Evolutionary conservation across 1,284 basidiomycete species (phyloP).

Genomic region (Crocinoboletus sp.): DNA sequence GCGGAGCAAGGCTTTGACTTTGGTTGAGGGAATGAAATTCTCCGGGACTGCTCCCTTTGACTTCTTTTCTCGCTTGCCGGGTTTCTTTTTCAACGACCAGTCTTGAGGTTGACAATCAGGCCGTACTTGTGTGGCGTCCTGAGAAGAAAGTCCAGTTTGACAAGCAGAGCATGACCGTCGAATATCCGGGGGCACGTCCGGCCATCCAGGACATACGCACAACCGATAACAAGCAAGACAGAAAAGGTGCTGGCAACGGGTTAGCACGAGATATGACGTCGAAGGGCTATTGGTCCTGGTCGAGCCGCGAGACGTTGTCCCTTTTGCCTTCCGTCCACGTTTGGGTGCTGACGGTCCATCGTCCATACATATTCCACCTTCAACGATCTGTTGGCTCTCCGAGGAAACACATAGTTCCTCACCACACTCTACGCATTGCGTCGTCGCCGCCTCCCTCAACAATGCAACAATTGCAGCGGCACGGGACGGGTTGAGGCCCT

Average conservation of each 20-base stretch:
- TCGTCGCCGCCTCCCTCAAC: slow-evolving; percentile 80
- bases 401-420: slow-evolving; percentile 60
- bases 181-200: slow-evolving; percentile 55
- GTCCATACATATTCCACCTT: slow-evolving; percentile 45
- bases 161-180: slow-evolving; percentile 73
- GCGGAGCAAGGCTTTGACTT: slow-evolving; percentile 73
- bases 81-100: slow-evolving; percentile 53
- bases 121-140: slow-evolving; percentile 76
- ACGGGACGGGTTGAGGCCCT: slow-evolving; percentile 76
- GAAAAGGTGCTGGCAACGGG: slow-evolving; percentile 92
- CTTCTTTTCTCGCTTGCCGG: slow-evolving; percentile 64
- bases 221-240: slow-evolving; percentile 79
- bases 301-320: slow-evolving; percentile 51
- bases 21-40: slow-evolving; percentile 76
- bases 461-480: slow-evolving; percentile 80
- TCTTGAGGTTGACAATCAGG: slow-evolving; percentile 45
- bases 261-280: slow-evolving; percentile 62
- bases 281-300: slow-evolving; percentile 68
- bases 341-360: slow-evolving; percentile 52
- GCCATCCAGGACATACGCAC: slow-evolving; percentile 76
- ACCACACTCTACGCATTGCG: slow-evolving; percentile 86
- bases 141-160: slow-evolving; percentile 53
- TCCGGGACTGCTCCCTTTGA: slow-evolving; percentile 53
- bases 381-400: slow-evolving; percentile 39
- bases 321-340: slow-evolving; percentile 60